A percentile compares a stretch with the other conserved stretches of the same genome.
Conservation (phyloP, 352 stramenopile species). For the Globisporangium splendens region DNA sequence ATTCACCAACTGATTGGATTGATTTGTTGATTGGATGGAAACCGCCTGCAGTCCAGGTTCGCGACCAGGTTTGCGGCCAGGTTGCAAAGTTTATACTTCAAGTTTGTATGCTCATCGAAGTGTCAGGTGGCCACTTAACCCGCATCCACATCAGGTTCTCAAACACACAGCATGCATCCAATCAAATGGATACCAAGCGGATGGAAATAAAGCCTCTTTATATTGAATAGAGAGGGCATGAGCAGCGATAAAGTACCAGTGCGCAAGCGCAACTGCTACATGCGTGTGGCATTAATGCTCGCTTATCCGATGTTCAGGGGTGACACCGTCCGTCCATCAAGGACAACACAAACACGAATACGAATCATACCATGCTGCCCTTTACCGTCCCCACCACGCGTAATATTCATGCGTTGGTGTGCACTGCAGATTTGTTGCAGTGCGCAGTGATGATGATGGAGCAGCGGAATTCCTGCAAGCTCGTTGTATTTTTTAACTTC, state of each 20-base stretch:
- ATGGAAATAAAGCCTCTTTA: background rate
- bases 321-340: too few species aligned
- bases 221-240: background rate
- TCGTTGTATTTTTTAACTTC: slow-evolving; percentile 1
- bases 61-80: background rate
- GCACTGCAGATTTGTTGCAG: background rate
- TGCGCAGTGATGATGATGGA: background rate
- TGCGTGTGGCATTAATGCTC: too few species aligned
- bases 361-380: too few species aligned
- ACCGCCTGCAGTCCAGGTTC: background rate
- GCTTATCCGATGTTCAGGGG: too few species aligned
- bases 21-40: slow-evolving; percentile 1
- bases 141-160: too few species aligned
- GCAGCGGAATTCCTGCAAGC: too few species aligned
- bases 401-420: too few species aligned
- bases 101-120: background rate
- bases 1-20: slow-evolving; percentile 8
- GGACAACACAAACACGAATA: too few species aligned
- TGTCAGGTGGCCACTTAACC: background rate
- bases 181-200: background rate
- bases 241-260: too few species aligned
- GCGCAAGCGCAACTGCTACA: too few species aligned
- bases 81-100: background rate
- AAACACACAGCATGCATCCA: too few species aligned
- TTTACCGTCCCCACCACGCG: too few species aligned